A percentile compares a stretch with the other conserved stretches of the same genome.
Conservation (phyloP, 768 basidiomycete genomes). For the Boletus pseudopeckii region DNA sequence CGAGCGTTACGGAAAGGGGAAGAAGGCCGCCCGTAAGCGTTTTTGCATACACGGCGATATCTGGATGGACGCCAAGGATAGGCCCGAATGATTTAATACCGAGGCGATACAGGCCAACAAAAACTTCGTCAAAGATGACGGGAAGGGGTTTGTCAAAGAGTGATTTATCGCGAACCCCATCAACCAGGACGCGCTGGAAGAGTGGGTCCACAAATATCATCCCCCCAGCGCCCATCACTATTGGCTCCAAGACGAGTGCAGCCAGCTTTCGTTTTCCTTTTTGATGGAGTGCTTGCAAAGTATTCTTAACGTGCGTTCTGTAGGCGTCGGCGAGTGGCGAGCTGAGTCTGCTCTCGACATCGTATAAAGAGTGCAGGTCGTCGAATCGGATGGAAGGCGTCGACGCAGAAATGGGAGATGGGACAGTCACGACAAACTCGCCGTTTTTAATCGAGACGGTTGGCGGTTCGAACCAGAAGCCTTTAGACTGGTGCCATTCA, state of each 20-base stretch:
- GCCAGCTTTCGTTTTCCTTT: constrained; percentile 48
- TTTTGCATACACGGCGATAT: constrained; percentile 91
- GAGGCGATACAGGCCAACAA: constrained; percentile 86
- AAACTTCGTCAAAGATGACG: constrained; percentile 95
- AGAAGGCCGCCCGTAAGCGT: constrained; percentile 90
- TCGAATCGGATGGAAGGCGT: constrained; percentile 23
- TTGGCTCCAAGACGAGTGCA: constrained; percentile 85
- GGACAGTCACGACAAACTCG: constrained; percentile 48
- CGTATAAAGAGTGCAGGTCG: constrained; percentile 62
- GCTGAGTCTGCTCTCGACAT: constrained; percentile 57
- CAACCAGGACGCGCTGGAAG: constrained; percentile 86
- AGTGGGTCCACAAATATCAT: constrained; percentile 98
- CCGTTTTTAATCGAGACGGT: constrained; percentile 68
- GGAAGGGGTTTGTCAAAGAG: constrained; percentile 58
- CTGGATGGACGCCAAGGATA: constrained; percentile 71
- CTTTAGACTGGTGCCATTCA: constrained; percentile 93
- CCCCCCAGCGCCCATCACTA: constrained; percentile 92
- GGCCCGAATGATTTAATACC: constrained; percentile 64
- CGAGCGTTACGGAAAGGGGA: constrained; percentile 82
- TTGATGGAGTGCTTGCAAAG: constrained; percentile 45
- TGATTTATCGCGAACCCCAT: constrained; percentile 60
- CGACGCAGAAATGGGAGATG: constrained; percentile 42
- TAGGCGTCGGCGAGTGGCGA: constrained; percentile 66
- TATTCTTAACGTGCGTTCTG: constrained; percentile 49
- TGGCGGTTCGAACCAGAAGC: constrained; percentile 92